A percentile compares a stretch with the other conserved stretches of the same genome.
These are phyloP conservation scores for Brettanomyces anomalus DNA, from an alignment of 805 yeast species.

Conservation along the genomic window DNA sequence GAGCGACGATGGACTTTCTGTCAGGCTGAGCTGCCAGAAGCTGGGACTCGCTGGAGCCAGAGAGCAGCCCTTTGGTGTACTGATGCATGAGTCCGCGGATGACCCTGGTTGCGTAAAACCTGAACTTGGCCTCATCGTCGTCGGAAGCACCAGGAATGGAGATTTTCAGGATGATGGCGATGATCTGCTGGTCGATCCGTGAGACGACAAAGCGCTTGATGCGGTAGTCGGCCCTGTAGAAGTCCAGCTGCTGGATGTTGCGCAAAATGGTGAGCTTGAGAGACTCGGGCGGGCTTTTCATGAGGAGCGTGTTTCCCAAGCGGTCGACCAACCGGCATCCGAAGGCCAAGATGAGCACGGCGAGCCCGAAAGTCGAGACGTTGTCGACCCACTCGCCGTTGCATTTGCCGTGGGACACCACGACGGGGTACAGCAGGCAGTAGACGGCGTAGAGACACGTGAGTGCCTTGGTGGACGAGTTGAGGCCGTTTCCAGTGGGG, in stretches of 20 bases:
- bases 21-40: constrained; percentile 9
- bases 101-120: constrained; percentile 39
- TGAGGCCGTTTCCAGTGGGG: constrained; percentile 12
- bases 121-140: constrained; percentile 54
- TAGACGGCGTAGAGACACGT: constrained; percentile 27
- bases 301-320: constrained; percentile 42
- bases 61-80: constrained; percentile 8
- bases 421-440: constrained; percentile 23
- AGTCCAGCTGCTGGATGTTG: constrained; percentile 37
- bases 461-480: constrained; percentile 35
- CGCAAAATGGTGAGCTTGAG: constrained; percentile 29
- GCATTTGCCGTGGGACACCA: constrained; percentile 1
- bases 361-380: constrained; percentile 18
- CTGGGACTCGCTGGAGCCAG: not conserved
- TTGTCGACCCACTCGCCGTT: constrained; percentile 15
- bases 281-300: constrained; percentile 40
- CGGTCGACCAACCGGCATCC: constrained; percentile 34
- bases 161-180: constrained; percentile 46
- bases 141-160: constrained; percentile 61
- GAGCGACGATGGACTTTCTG: constrained; percentile 11
- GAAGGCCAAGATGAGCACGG: constrained; percentile 15
- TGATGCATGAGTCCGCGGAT: constrained; percentile 27
- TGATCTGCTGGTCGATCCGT: constrained; percentile 53
- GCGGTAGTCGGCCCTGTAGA: constrained; percentile 40
- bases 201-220: constrained; percentile 44